phyloP scores from a whole-genome alignment of 768 basidiomycete genomes.

The Boletus barrowsii region DNA sequence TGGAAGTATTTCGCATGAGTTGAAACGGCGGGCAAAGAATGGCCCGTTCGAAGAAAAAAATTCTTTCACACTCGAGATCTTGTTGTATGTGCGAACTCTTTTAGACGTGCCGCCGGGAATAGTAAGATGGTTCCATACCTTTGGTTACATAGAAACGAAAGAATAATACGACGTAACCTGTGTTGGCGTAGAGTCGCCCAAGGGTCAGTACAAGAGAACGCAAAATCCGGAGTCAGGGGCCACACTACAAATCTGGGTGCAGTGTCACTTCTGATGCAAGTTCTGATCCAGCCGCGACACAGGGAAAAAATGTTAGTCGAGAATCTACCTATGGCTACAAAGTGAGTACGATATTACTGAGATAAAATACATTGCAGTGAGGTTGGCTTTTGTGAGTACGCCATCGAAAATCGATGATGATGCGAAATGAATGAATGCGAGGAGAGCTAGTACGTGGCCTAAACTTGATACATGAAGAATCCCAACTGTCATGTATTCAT shows the following conservation, averaged over 20 bases:
- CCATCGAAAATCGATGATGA: too few species aligned
- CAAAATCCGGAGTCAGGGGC: conserved; percentile 1
- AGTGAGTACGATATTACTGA: not conserved
- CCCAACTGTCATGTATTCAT: not conserved
- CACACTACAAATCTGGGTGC: conserved; percentile 3
- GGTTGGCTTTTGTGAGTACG: too few species aligned
- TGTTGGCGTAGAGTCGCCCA: not conserved
- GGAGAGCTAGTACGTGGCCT: not conserved
- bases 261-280: too few species aligned
- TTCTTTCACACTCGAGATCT: conserved; percentile 22
- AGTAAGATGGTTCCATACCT: not conserved
- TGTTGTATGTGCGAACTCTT: not conserved
- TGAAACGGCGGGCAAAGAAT: conserved; percentile 20
- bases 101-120: conserved; percentile 1
- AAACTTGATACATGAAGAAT: not conserved
- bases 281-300: too few species aligned
- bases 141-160: not conserved
- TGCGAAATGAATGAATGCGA: not conserved
- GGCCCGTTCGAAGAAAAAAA: conserved; percentile 20
- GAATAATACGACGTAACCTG: not conserved
- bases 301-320: not conserved
- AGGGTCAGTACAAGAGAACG: not conserved
- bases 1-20: not conserved
- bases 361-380: too few species aligned
- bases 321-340: not conserved